phyloP scores from a whole-genome alignment of 192 early-diverging fungal genomes.

The Anaeromyces robustus region DNA sequence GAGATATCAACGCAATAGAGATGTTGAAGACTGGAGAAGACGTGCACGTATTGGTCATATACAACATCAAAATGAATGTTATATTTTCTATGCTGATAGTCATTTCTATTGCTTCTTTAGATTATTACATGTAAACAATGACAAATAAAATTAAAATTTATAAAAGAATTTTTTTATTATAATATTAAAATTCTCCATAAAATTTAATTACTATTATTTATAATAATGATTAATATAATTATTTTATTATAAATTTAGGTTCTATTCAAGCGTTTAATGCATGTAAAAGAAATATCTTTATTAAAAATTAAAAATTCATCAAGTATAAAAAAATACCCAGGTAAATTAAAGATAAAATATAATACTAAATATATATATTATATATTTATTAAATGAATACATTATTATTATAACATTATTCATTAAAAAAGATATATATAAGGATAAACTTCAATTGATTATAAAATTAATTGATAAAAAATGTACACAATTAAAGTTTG shows the following conservation, averaged over 20 bases:
- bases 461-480: not conserved
- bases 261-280: not conserved
- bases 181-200: too few relatives aligned
- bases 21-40: not conserved
- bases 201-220: too few relatives aligned
- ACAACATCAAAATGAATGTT: constrained; percentile 1
- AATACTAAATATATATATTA: too few relatives aligned
- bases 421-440: not conserved
- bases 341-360: not conserved
- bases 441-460: not conserved
- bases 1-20: not conserved
- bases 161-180: too few relatives aligned
- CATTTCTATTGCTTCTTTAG: constrained; percentile 79
- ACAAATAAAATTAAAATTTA: too few relatives aligned
- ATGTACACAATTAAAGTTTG: not conserved
- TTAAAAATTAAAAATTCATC: not conserved
- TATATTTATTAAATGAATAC: not conserved
- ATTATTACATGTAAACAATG: constrained; percentile 49
- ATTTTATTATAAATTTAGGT: not conserved
- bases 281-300: not conserved
- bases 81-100: constrained; percentile 75
- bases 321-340: not conserved
- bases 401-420: too few relatives aligned
- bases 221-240: not conserved
- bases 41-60: not conserved